These are phyloP conservation scores for Ophidiomyces ophidiicola DNA, from an alignment of 2,329 filamentous ascomycete genomes.

Conservation along the genomic window DNA sequence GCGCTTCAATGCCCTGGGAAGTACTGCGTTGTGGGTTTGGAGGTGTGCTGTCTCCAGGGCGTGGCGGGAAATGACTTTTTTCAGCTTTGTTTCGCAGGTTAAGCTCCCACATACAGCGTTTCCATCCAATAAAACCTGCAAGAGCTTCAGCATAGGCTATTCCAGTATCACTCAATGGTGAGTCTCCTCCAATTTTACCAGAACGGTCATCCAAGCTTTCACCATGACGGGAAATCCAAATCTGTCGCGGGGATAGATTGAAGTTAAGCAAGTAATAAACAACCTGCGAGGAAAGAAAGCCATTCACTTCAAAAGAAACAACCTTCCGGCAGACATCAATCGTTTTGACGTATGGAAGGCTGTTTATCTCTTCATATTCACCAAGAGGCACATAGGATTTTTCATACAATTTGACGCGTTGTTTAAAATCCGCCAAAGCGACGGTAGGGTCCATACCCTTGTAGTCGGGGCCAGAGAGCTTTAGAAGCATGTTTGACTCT, in stretches of 20 bases:
- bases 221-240: slow-evolving; percentile 95
- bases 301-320: slow-evolving; percentile 76
- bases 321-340: slow-evolving; percentile 94
- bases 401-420: slow-evolving; percentile 83
- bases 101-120: slow-evolving; percentile 69
- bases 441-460: slow-evolving; percentile 78
- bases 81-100: slow-evolving; percentile 68
- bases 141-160: slow-evolving; percentile 66
- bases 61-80: slow-evolving; percentile 73
- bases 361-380: slow-evolving; percentile 76
- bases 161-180: slow-evolving; percentile 68
- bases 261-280: slow-evolving; percentile 94
- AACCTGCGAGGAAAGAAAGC: slow-evolving; percentile 83
- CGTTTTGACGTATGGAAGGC: slow-evolving; percentile 95
- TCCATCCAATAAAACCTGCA: slow-evolving; percentile 68
- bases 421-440: slow-evolving; percentile 81
- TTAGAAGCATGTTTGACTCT: slow-evolving; percentile 93
- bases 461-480: slow-evolving; percentile 92
- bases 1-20: slow-evolving; percentile 42
- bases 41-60: slow-evolving; percentile 81
- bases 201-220: slow-evolving; percentile 78
- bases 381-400: slow-evolving; percentile 87
- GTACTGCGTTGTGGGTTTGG: slow-evolving; percentile 73
- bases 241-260: slow-evolving; percentile 86
- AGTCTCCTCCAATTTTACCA: slow-evolving; percentile 85